Percentiles rank a stretch among this genome's conserved stretches.
These are phyloP conservation scores for Turnera subulata DNA, from an alignment of 345 rosid genomes.

Conservation along the genomic window DNA sequence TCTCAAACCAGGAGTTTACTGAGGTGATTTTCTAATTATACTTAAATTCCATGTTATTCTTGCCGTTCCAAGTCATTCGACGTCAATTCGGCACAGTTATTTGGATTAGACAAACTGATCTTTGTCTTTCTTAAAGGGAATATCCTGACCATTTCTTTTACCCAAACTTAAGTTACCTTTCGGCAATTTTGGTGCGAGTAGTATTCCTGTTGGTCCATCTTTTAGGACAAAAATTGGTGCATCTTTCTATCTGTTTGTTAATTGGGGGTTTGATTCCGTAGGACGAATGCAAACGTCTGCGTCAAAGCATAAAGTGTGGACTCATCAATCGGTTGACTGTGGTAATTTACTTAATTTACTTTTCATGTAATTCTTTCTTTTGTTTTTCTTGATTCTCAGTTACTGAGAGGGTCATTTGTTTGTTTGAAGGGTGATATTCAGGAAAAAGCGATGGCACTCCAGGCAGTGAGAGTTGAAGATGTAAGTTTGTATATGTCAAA, in stretches of 20 bases:
- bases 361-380: constrained; percentile 1
- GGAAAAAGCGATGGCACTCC: constrained; percentile 86
- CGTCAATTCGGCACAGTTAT: not conserved
- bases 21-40: constrained; percentile 51
- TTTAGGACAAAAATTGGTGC: not conserved
- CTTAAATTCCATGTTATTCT: not conserved
- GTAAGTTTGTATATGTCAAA: constrained; percentile 39
- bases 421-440: constrained; percentile 79
- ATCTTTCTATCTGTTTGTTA: not conserved
- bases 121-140: no score
- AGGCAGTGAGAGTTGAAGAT: constrained; percentile 90
- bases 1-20: constrained; percentile 97
- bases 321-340: constrained; percentile 80
- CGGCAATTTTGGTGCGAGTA: no score
- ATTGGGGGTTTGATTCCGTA: constrained; percentile 22
- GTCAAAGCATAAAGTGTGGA: constrained; percentile 97
- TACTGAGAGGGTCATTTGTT: constrained; percentile 18
- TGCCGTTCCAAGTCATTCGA: not conserved
- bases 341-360: constrained; percentile 57
- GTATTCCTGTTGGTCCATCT: not conserved
- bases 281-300: constrained; percentile 98
- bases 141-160: no score
- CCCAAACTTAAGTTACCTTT: no score
- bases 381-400: constrained; percentile 2
- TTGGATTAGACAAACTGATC: no score